A percentile compares a stretch with the other conserved stretches of the same genome.
phyloP scores from a whole-genome alignment of 345 rosid genomes.

The Murraya paniculata region DNA sequence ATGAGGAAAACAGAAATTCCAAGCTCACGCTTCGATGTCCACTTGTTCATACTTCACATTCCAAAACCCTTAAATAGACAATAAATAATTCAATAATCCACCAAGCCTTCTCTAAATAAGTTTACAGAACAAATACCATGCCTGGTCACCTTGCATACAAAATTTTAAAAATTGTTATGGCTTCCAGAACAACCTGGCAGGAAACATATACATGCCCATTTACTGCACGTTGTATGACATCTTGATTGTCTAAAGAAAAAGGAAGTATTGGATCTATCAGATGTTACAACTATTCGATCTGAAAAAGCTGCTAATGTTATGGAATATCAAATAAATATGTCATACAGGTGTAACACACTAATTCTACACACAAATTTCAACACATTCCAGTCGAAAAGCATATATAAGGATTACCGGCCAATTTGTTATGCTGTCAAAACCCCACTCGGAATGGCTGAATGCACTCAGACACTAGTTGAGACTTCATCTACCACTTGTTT shows the following conservation, averaged over 20 bases:
- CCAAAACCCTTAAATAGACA: too few species aligned
- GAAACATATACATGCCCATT: background rate
- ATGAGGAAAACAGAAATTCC: background rate
- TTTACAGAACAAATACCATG: background rate
- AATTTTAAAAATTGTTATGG: background rate
- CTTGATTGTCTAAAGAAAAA: background rate
- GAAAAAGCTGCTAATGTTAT: conserved; percentile 13
- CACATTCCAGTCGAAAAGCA: conserved; percentile 5
- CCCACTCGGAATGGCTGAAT: background rate
- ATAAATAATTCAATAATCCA: background rate
- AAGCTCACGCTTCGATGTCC: background rate
- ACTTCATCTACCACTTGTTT: conserved; percentile 51
- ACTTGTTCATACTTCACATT: too few species aligned
- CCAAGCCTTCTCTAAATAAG: background rate
- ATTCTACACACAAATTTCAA: conserved; percentile 21
- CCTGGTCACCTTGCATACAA: background rate
- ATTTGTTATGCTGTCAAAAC: conserved; percentile 11
- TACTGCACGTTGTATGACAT: background rate
- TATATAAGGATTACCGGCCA: conserved; percentile 11
- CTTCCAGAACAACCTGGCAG: background rate
- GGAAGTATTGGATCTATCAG: background rate
- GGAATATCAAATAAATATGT: conserved; percentile 5
- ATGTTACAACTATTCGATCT: background rate
- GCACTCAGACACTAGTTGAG: conserved; percentile 51
- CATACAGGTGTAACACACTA: conserved; percentile 9